Conservation (phyloP, 225 moss, liverwort and hornwort species). For the Neckera pumila region DNA sequence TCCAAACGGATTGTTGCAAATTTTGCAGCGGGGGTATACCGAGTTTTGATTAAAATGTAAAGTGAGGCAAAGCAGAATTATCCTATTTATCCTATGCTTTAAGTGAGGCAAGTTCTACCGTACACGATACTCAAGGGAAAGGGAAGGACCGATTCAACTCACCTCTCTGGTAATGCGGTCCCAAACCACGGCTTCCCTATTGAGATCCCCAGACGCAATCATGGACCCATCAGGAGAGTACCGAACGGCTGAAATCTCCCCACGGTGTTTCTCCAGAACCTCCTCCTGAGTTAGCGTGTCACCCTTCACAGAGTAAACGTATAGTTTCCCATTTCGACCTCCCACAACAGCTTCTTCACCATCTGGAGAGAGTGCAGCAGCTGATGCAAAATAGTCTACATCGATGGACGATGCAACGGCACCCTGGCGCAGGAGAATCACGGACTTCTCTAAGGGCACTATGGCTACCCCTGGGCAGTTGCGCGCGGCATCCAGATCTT, state of each 20-base stretch:
- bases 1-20: neutral
- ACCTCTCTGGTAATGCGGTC: conserved; percentile 56
- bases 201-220: conserved; percentile 77
- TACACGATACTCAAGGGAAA: neutral
- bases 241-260: conserved; percentile 51
- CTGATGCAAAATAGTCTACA: conserved; percentile 39
- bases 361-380: conserved; percentile 70
- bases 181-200: conserved; percentile 91
- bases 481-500: conserved; percentile 51
- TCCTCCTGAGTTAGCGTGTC: conserved; percentile 35
- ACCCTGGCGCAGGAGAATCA: conserved; percentile 54
- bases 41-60: neutral
- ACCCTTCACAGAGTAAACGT: conserved; percentile 54
- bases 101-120: neutral
- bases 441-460: conserved; percentile 52
- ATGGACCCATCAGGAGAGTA: conserved; percentile 79
- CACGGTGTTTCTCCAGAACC: conserved; percentile 79
- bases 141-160: neutral
- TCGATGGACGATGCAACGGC: conserved; percentile 36
- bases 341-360: conserved; percentile 65
- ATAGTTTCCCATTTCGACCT: conserved; percentile 56
- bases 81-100: neutral
- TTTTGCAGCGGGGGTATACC: neutral
- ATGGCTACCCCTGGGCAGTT: conserved; percentile 41
- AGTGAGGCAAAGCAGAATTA: neutral